A percentile compares a stretch with the other conserved stretches of the same genome.
These are phyloP conservation scores for Moricandia arvensis DNA, from an alignment of 345 rosid species.

Conservation along the genomic window DNA sequence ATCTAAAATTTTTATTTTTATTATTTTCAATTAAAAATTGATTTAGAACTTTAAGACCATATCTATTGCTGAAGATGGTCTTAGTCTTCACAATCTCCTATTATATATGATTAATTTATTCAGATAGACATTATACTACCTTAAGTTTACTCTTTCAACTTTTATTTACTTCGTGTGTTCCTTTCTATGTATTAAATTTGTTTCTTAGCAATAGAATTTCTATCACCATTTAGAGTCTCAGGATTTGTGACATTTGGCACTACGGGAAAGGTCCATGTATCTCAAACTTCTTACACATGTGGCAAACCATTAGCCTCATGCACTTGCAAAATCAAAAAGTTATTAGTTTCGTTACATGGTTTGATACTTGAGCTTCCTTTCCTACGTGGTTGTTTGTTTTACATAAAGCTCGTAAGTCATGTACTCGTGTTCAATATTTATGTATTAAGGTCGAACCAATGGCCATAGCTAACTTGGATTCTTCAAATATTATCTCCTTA, in stretches of 20 bases:
- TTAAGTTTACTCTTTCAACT: too few species aligned
- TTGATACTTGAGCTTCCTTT: conserved; percentile 11
- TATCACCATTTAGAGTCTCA: conserved; percentile 5
- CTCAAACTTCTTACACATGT: conserved; percentile 17
- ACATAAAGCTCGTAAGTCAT: conserved; percentile 4
- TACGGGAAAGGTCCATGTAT: conserved; percentile 1
- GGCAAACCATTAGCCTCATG: conserved; percentile 19
- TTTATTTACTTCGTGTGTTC: background rate
- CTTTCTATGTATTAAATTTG: background rate
- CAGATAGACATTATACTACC: background rate
- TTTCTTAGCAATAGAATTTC: background rate
- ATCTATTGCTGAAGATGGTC: too few species aligned
- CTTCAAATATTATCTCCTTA: background rate
- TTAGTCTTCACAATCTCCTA: background rate
- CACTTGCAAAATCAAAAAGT: background rate
- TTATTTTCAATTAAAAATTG: too few species aligned
- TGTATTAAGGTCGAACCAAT: conserved; percentile 11
- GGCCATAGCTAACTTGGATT: conserved; percentile 29
- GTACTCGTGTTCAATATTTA: background rate
- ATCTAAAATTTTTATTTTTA: too few species aligned
- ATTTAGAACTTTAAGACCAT: too few species aligned
- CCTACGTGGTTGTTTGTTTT: background rate
- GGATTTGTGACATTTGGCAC: conserved; percentile 8
- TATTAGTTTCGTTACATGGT: background rate
- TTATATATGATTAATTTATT: background rate